A percentile compares a stretch with the other conserved stretches of the same genome.
Conservation (phyloP, 352 stramenopile species). For the Elongisporangium anandrum region DNA sequence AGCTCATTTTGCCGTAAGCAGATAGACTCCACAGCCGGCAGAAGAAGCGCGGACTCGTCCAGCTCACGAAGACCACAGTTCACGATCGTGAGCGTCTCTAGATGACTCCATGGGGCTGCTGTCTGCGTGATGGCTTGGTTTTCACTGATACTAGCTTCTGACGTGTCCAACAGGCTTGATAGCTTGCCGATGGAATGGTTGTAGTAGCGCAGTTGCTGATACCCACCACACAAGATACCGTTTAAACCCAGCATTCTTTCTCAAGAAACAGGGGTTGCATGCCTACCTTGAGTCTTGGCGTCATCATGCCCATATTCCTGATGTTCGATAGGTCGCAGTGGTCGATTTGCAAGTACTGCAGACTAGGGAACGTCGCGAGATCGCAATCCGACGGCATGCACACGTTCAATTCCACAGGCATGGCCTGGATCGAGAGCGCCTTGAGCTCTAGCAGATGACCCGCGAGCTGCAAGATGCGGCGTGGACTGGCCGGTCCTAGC, state of each 20-base stretch:
- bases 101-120: constrained; percentile 7
- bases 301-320: constrained; percentile 5
- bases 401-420: constrained; percentile 2
- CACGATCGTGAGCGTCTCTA: constrained; percentile 13
- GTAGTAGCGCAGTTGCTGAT: constrained; percentile 11
- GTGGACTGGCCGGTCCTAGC: constrained; percentile 8
- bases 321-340: constrained; percentile 2
- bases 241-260: too few species aligned
- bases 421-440: constrained; percentile 5
- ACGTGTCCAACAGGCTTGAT: constrained; percentile 2
- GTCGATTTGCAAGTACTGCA: constrained; percentile 14
- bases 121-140: background rate
- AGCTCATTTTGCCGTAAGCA: constrained; percentile 11
- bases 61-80: constrained; percentile 8
- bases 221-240: background rate
- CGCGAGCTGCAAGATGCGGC: constrained; percentile 10
- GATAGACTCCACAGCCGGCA: constrained; percentile 8
- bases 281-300: constrained; percentile 7
- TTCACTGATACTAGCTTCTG: background rate
- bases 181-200: constrained; percentile 3
- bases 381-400: constrained; percentile 8
- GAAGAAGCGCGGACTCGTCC: constrained; percentile 9
- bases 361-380: constrained; percentile 12
- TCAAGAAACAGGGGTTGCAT: background rate
- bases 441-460: constrained; percentile 13